Percentiles rank a stretch among this genome's conserved stretches.
phyloP scores from a whole-genome alignment of 352 stramenopile genomes.

The Blastocystis sp. region DNA sequence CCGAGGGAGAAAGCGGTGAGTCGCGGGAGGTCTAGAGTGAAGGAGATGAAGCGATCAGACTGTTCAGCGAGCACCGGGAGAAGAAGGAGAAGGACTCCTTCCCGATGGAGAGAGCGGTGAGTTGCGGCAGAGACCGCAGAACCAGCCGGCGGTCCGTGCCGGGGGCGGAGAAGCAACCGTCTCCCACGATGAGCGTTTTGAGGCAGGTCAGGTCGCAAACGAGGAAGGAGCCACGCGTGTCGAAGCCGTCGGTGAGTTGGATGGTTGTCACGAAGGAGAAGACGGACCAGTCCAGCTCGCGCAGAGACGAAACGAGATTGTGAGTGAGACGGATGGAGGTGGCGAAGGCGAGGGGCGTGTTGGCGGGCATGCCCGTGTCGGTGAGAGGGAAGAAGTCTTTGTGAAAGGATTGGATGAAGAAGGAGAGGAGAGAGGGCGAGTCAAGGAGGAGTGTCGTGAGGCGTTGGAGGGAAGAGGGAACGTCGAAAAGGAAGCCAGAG shows the following conservation, averaged over 20 bases:
- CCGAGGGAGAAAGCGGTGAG: not conserved
- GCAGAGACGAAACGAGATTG: not conserved
- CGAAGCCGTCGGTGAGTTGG: not conserved
- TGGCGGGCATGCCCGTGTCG: not conserved
- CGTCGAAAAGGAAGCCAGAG: not conserved
- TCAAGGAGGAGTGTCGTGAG: not conserved
- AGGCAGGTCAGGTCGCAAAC: not conserved
- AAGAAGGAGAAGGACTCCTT: not conserved
- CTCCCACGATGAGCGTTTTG: not conserved
- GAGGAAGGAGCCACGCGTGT: not conserved
- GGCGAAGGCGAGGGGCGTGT: not conserved
- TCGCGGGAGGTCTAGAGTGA: not conserved
- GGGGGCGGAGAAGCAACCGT: not conserved
- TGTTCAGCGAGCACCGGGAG: not conserved
- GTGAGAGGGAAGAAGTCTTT: not conserved
- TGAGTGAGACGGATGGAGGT: not conserved
- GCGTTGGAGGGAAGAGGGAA: not conserved
- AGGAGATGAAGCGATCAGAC: not conserved
- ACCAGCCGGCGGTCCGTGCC: not conserved
- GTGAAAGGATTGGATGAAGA: not conserved
- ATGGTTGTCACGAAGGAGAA: not conserved
- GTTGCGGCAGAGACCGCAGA: not conserved
- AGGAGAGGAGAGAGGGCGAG: not conserved
- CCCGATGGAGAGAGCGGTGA: not conserved
- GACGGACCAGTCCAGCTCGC: not conserved